These are phyloP conservation scores for Scheffersomyces coipomensis DNA, from an alignment of 805 yeast species.

Conservation along the genomic window DNA sequence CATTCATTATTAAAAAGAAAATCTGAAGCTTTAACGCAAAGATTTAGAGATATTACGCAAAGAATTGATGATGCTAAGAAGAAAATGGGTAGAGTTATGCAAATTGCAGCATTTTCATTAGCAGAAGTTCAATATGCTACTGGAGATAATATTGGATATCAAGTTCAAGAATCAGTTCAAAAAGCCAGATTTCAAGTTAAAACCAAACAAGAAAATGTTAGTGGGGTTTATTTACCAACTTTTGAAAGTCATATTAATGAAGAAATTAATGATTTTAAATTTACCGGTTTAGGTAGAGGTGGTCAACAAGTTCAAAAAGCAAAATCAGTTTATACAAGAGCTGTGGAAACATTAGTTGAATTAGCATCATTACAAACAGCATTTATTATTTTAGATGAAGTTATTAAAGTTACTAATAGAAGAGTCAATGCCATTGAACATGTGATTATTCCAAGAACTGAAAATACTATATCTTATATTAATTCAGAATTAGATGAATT, in stretches of 20 bases:
- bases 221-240: constrained; percentile 92
- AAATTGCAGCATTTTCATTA: constrained; percentile 93
- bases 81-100: constrained; percentile 98
- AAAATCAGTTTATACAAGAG: constrained; percentile 86
- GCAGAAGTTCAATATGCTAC: constrained; percentile 98
- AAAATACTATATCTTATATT: constrained; percentile 87
- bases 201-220: constrained; percentile 93
- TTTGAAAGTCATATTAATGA: constrained; percentile 85
- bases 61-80: constrained; percentile 93
- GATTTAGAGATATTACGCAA: constrained; percentile 93
- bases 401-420: constrained; percentile 94
- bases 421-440: constrained; percentile 99
- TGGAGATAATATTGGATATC: constrained; percentile 92
- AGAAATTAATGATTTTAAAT: constrained; percentile 85
- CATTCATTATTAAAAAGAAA: constrained; percentile 90
- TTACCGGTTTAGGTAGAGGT: constrained; percentile 97
- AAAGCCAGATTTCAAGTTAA: constrained; percentile 86
- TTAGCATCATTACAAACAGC: constrained; percentile 96
- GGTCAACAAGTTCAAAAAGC: constrained; percentile 98
- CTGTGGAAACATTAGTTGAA: constrained; percentile 96
- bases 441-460: constrained; percentile 96
- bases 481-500: constrained; percentile 95
- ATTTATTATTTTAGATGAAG: constrained; percentile 93
- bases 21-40: constrained; percentile 93
- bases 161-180: constrained; percentile 91